Base-by-base conservation (phyloP, 2,329 filamentous ascomycete genomes). In the Cytospora piceae region DNA sequence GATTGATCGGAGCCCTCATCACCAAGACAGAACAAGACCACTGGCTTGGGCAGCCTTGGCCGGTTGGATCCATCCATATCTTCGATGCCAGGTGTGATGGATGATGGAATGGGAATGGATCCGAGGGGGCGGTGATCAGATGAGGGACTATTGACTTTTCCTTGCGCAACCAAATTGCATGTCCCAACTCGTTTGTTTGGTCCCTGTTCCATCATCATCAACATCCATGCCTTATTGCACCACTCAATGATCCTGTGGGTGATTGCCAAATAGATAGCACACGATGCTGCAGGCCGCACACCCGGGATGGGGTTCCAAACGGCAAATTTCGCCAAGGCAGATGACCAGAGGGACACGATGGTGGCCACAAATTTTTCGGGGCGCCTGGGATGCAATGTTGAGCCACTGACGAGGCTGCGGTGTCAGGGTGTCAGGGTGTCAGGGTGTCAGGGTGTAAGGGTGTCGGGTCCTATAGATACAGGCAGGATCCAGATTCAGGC, bases 101-200 rank as follows among this genome's bases (percentile, higher is more conserved):
- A 55, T 61, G 55, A 60, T 65, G 66, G 55, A 63, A 63, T 60
- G 52, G 63, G 63, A 51, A 59, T 57, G 59, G 63, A 62, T 62
- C 58, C 58, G 49, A 56, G 39, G 53, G 59, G 60, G 39, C 27
- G 66, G 54, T 66, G 63, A 66, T 68, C 66, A 66, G 66, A 68
- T 66, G 66, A 68, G 64, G 61, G 66, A 59, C 63, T 66, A 53
- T 63, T 63, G 51, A 63, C 59, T 60, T 58, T 60, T 58, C 31
- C 37, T 42, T 52, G 61, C 52, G 59, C 59, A 61, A 24, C 51
- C 58, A 68, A 31, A 60, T 66, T 66, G 55, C 63, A 42, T 63
- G 64, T 61, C 60, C 59, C 58, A 68, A 46, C 59, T 46, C 34
- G 61, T 39, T 51, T 61, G 66, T 65, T 65, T 65, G 58, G 66